Base-by-base conservation (phyloP, 208 protist genomes). In the Leishmania turanica region DNA sequence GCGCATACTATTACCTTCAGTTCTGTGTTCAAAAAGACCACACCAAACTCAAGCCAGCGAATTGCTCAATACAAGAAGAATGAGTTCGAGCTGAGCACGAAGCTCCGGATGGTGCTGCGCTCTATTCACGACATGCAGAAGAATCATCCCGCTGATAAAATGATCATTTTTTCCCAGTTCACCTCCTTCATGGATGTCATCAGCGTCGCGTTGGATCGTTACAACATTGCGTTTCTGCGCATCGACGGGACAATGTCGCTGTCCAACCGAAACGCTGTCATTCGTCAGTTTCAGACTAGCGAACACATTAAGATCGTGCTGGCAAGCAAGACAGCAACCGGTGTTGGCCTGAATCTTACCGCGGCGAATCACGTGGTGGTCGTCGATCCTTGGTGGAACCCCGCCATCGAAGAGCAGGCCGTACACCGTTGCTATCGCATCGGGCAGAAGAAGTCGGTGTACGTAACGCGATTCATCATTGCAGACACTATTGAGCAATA, bases 81-180 rank as follows among this genome's bases (percentile, higher is more conserved):
- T 15, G 87, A 95, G 37, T 92, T 97, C 76, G 89, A 94, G 73
- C 80, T 93, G 31, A 96, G 92, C 80, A 95, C 94, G 31, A 98
- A 98, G 82, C 87, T 97, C 47, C 77, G 88, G 11, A 93, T 95
- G 89, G 91, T 98, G 47, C 77, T 98, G 45, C 83, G 91, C 68
- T 88, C 89, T 5, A 91, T 97, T 73, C 76, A 90, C 8, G 84
- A 89, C 19, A 96, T 98, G 92, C 84, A 82, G 49, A 84, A 87
- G 76, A 86, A 96, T 15, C 78, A 87, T 77, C 91, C 90, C 27
- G 84, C 88, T 47, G 94, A 96, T 62, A 99, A 99, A 88, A 94
- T 95, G 89, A 96, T 99, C 69, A 96, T 99, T 24, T 99, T 99
- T 82, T 99, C 96, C 19, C 99, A 99, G 74, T 99, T 99, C 90